Conservation (phyloP, 148 eudicot species). For the Diospyros lotus region DNA sequence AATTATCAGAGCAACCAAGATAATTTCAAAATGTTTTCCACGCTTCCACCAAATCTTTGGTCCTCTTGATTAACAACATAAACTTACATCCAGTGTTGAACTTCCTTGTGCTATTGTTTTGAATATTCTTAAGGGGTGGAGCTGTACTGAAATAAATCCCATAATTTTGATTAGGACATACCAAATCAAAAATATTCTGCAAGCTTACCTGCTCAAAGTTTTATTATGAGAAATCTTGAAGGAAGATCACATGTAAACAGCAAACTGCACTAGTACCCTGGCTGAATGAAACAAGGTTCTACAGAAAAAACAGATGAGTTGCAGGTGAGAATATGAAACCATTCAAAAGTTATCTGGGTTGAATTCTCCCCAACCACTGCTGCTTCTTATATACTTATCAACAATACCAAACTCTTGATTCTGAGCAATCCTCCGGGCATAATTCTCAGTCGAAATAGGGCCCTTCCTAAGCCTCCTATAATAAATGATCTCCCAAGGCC, state of each 20-base stretch:
- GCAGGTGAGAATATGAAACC: background rate
- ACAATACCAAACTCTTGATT: constrained; percentile 46
- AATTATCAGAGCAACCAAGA: background rate
- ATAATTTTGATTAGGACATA: background rate
- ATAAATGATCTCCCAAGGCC: constrained; percentile 58
- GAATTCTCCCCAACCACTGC: constrained; percentile 58
- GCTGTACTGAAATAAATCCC: background rate
- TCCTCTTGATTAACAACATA: background rate
- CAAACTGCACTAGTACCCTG: background rate
- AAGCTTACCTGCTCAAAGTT: constrained; percentile 16
- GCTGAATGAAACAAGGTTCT: background rate
- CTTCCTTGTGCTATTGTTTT: background rate
- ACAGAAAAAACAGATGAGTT: background rate
- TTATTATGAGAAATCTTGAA: background rate
- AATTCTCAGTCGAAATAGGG: constrained; percentile 42
- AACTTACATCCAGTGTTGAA: background rate
- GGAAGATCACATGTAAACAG: background rate
- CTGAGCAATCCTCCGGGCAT: constrained; percentile 46
- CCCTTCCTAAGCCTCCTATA: constrained; percentile 61
- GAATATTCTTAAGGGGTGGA: background rate
- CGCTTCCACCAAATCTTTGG: background rate
- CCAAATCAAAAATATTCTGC: constrained; percentile 3
- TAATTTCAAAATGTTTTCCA: background rate
- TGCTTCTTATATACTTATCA: constrained; percentile 54
- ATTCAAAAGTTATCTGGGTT: constrained; percentile 24